Evolutionary conservation across 2,329 filamentous ascomycete species (phyloP).

Genomic region (Phymatotrichopsis omnivora): DNA sequence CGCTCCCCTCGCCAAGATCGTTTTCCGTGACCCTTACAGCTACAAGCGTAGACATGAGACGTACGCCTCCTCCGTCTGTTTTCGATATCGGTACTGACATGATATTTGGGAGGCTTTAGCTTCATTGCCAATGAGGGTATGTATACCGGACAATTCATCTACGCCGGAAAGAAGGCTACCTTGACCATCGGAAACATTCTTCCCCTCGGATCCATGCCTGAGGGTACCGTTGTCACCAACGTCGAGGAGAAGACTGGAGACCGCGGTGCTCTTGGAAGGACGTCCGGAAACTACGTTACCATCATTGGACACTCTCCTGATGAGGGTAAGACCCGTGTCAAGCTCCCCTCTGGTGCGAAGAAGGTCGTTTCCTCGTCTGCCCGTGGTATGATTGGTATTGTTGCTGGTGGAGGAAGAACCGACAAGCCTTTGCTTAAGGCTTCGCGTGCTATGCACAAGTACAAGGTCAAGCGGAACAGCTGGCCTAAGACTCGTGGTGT

Average conservation of each 20-base stretch:
- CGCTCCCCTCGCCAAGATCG: conserved; percentile 91
- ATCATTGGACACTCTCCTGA: conserved; percentile 96
- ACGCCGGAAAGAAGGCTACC: conserved; percentile 96
- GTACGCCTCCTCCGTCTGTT: conserved; percentile 22
- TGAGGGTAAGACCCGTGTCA: conserved; percentile 99
- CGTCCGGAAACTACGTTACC: conserved; percentile 98
- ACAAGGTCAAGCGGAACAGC: conserved; percentile 99
- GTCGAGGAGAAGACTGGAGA: conserved; percentile 98
- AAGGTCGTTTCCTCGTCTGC: conserved; percentile 89
- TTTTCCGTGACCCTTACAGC: conserved; percentile 96
- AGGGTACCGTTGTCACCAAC: conserved; percentile 99
- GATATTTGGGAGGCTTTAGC: conserved; percentile 24
- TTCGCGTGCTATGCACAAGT: conserved; percentile 99
- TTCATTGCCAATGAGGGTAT: conserved; percentile 99
- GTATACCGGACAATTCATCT: conserved; percentile 99
- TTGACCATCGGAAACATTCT: conserved; percentile 97
- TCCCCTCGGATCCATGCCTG: conserved; percentile 83
- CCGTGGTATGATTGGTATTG: conserved; percentile 98
- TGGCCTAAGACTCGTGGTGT: conserved; percentile 99
- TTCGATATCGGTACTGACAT: conserved; percentile 17
- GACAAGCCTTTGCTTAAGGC: conserved; percentile 99
- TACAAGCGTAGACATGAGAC: conserved; percentile 98
- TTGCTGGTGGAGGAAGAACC: conserved; percentile 97
- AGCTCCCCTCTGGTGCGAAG: conserved; percentile 93
- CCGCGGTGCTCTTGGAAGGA: conserved; percentile 90